Base-by-base conservation (phyloP, 2,329 filamentous ascomycete species). In the Colletotrichum orchidophilum region DNA sequence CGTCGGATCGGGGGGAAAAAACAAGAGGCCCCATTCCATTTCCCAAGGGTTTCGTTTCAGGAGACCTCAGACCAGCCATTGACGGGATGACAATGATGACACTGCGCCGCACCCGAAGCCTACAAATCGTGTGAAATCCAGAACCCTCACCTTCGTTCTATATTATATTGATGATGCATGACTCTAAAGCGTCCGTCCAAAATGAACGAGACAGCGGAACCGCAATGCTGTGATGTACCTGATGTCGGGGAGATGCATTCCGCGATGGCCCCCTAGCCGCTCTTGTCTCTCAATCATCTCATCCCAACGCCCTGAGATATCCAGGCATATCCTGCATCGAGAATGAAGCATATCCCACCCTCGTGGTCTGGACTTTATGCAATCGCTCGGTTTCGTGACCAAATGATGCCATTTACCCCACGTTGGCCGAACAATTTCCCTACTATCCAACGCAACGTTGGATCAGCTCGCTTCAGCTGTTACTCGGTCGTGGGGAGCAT, bases 201-300 rank as follows among this genome's bases (percentile, higher is more conserved):
- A 53, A 21, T 61, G 39, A 53, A n/a, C 42, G n/a, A 68, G 68
- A 31, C 13, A 21, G 58, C 53, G 21, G 64, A 46, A 67, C 52
- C 5, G 42, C 18, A n/a, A 53, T 42, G 63, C 21, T 66, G 27
- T 55, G 11, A 27, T 55, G 18, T 60, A 62, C 27, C 46, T 65
- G 62, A 35, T 49, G 21, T 66, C 55, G 18, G n/a, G n/a, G 50
- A 13, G 18, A 21, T 21, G n/a, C 27, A 61, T 57, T 61, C 62
- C 49, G 55, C 67, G 18, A 39, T 33, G 18, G 15, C 35, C 6
- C 42, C 35, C 35, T 39, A 27, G 50, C 21, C 52, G 27, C 33
- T 12, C 21, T 42, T 26, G n/a, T 33, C 15, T 35, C 26, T 18
- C 18, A 12, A n/a, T 21, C 35, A 26, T 54, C 33, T 29, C 52